Percentiles rank a stretch among this genome's conserved stretches.
phyloP scores from a whole-genome alignment of 1,284 basidiomycete genomes.

The Sanguinoderma infundibulare region DNA sequence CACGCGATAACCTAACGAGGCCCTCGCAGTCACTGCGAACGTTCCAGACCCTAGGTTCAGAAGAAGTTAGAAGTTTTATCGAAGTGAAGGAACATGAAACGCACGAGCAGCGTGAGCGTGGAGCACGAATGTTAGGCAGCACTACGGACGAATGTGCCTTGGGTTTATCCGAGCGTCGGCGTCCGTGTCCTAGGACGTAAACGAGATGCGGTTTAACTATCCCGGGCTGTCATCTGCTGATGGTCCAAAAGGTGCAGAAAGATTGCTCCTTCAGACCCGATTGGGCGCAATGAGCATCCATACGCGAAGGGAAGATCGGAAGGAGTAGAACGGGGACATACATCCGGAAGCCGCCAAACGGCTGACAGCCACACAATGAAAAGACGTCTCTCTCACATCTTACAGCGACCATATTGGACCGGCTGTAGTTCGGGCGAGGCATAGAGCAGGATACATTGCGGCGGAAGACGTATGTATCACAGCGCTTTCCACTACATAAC shows the following conservation, averaged over 20 bases:
- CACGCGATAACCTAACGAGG: not conserved
- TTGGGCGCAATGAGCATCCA: conserved; percentile 20
- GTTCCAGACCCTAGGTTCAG: conserved; percentile 1
- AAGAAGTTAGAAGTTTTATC: conserved; percentile 9
- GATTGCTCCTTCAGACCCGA: conserved; percentile 14
- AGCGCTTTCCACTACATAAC: not conserved
- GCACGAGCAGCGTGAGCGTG: conserved; percentile 10
- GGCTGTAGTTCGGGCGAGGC: not conserved
- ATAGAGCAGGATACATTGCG: not conserved
- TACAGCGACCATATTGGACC: not conserved
- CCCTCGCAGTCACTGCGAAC: conserved; percentile 4
- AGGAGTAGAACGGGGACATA: conserved; percentile 18
- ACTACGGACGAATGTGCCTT: conserved; percentile 3
- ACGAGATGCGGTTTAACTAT: conserved; percentile 5
- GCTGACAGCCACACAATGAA: not conserved
- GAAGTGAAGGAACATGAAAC: conserved; percentile 7
- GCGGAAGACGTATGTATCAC: not conserved
- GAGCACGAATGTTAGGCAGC: conserved; percentile 12
- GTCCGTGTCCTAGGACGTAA: conserved; percentile 20
- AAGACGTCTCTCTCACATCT: not conserved
- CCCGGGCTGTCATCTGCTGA: conserved; percentile 19
- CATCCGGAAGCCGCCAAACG: conserved; percentile 9
- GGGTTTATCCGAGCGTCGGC: not conserved
- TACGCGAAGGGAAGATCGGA: conserved; percentile 22
- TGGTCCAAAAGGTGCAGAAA: conserved; percentile 10